A percentile compares a stretch with the other conserved stretches of the same genome.
Evolutionary conservation across 1,139 yeast genomes (phyloP).

Genomic region (Candida sanyaensis): DNA sequence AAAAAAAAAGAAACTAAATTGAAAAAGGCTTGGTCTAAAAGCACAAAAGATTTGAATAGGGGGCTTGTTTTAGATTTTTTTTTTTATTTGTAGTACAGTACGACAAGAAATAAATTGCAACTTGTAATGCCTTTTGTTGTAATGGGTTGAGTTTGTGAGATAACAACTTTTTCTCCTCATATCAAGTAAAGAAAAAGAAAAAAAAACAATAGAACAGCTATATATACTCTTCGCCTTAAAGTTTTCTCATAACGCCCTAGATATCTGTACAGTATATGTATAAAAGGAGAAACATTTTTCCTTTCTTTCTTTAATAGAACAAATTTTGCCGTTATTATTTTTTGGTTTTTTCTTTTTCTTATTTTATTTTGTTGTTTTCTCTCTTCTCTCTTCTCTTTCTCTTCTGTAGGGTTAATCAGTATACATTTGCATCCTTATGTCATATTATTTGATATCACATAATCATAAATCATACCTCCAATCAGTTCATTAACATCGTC

Average conservation of each 20-base stretch:
- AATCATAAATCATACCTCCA: conserved; percentile 16
- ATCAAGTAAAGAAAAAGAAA: too few species aligned
- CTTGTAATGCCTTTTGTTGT: too few species aligned
- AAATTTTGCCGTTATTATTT: neutral
- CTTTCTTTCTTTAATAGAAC: neutral
- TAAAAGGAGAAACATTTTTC: conserved; percentile 2
- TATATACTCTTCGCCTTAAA: neutral
- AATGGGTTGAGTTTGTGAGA: too few species aligned
- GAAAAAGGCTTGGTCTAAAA: too few species aligned
- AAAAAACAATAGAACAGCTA: too few species aligned
- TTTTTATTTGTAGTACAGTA: too few species aligned
- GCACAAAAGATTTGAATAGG: too few species aligned
- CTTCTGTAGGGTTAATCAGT: neutral
- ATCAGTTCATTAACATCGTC: conserved; percentile 15
- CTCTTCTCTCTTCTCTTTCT: conserved; percentile 1
- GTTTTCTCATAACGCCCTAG: neutral
- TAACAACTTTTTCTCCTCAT: neutral
- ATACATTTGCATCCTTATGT: conserved; percentile 10
- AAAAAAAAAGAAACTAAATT: too few species aligned
- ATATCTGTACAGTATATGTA: neutral
- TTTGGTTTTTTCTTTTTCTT: too few species aligned
- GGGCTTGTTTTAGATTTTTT: too few species aligned
- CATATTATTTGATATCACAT: conserved; percentile 15
- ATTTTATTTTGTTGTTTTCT: conserved; percentile 1
- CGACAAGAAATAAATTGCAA: too few species aligned